Evolutionary conservation across 148 eudicot species (phyloP).

Genomic region (Vaccinium vitisidaea): DNA sequence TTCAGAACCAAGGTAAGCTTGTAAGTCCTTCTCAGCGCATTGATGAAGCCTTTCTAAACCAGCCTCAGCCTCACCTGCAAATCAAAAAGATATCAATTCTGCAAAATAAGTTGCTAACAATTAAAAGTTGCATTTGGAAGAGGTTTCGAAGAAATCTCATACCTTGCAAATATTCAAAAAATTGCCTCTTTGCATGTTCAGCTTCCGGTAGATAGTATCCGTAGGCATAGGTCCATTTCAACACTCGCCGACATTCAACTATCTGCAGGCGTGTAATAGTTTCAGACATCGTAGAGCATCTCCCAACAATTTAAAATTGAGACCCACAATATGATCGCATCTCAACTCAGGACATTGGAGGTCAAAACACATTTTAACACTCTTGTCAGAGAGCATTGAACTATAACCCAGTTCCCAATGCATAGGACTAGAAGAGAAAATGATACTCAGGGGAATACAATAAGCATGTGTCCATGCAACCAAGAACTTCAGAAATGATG

Average conservation of each 20-base stretch:
- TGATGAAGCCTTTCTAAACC: constrained; percentile 31
- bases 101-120: neutral
- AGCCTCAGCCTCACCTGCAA: constrained; percentile 33
- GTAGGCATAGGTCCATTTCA: constrained; percentile 63
- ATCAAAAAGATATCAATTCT: neutral
- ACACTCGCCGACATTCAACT: constrained; percentile 50
- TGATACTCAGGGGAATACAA: too few relatives aligned
- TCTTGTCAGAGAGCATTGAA: too few relatives aligned
- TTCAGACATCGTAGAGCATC: neutral
- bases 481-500: too few relatives aligned
- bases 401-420: too few relatives aligned
- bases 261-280: constrained; percentile 26
- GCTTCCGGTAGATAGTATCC: constrained; percentile 41
- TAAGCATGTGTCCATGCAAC: too few relatives aligned
- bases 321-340: neutral
- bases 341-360: too few relatives aligned
- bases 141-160: neutral
- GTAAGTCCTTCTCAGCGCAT: constrained; percentile 33
- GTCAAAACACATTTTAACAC: too few relatives aligned
- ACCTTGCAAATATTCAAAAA: constrained; percentile 64
- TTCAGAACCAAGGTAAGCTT: constrained; percentile 14
- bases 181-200: constrained; percentile 32
- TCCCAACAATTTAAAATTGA: neutral
- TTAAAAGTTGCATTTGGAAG: neutral
- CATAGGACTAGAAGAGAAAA: too few relatives aligned